Base-by-base conservation (phyloP, 495 filamentous ascomycete species). In the Xylaria sp. region DNA sequence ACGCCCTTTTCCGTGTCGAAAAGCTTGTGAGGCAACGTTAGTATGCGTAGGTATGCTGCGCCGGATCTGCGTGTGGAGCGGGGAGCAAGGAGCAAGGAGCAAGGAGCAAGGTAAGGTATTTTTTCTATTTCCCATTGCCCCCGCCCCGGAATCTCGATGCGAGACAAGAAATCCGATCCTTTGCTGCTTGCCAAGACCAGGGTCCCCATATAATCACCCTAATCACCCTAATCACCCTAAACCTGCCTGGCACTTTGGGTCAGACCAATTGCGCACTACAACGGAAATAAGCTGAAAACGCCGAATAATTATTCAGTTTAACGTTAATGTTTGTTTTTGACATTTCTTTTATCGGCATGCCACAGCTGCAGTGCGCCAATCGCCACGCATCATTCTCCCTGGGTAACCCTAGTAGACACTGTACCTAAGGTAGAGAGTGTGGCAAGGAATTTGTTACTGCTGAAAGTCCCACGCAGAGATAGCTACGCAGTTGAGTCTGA, bases 161-260 rank as follows among this genome's bases (percentile, higher is more conserved):
- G 2, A 52, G 31, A 65, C 17, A 19, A 21, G n/a, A 50, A 65
- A 65, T 65, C n/a, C 44, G 62, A 65, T 65, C 62, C 31, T 19
- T 52, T 3, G 29, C 14, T 21, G 3, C 44, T 37, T 19, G 29
- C 43, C 62, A 31, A 65, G 62, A 19, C 43, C 6, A 35, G n/a
- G 9, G 1, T 40, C 43, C 4, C 43, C 29, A 31, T 15, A 50
- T 35, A 40, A 24, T 35, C 44, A 17, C 14, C 41, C 33, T 26
- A 43, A 0, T 12, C 9, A 5, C 4, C 35, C 35, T 37, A 8
- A 37, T 37, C n/a, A n/a, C n/a, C n/a, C n/a, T n/a, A n/a, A n/a
- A n/a, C n/a, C n/a, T n/a, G n/a, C 19, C 14, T 61, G 21, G 17
- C 41, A 61, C 17, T 7, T n/a, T 46, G 12, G 12, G 0, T 17